These are phyloP conservation scores for Byssochlamys sp. DNA, from an alignment of 2,329 filamentous ascomycete species.

Conservation along the genomic window DNA sequence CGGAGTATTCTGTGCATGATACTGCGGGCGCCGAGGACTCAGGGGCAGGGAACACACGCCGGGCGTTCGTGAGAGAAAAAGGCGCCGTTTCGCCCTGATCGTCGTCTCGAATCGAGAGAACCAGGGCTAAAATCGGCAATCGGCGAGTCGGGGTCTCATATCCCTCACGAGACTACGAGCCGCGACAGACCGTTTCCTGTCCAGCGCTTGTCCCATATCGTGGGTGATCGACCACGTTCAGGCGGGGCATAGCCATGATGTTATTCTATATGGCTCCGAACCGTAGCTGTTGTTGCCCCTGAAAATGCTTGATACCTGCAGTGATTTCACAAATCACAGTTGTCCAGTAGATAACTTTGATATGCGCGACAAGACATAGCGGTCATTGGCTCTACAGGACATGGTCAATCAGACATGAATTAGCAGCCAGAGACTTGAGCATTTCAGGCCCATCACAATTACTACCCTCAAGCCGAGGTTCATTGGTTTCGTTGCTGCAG, in stretches of 20 bases:
- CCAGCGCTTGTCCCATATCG: background rate
- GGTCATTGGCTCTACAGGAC: background rate
- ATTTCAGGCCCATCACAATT: background rate
- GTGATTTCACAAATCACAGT: background rate
- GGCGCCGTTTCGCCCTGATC: background rate
- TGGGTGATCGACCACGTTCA: background rate
- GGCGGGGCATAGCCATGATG: background rate
- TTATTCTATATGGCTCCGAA: background rate
- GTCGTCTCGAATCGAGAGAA: background rate
- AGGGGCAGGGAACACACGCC: background rate
- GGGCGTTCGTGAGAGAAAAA: background rate
- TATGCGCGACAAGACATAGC: background rate
- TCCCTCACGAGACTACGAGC: background rate
- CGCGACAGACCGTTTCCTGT: background rate
- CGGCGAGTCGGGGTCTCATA: background rate
- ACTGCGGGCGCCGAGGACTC: background rate
- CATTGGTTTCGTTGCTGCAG: background rate
- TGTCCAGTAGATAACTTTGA: background rate
- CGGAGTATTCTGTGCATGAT: background rate
- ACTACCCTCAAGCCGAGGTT: background rate
- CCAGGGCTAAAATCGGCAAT: background rate
- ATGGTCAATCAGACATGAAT: background rate
- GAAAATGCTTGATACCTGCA: background rate
- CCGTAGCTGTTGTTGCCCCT: background rate
- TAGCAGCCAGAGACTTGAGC: background rate